Evolutionary conservation across 306 rosid genomes (phyloP), one percentile per base, ranked within the genome.

Genomic region (Quercus mongolica): DNA sequence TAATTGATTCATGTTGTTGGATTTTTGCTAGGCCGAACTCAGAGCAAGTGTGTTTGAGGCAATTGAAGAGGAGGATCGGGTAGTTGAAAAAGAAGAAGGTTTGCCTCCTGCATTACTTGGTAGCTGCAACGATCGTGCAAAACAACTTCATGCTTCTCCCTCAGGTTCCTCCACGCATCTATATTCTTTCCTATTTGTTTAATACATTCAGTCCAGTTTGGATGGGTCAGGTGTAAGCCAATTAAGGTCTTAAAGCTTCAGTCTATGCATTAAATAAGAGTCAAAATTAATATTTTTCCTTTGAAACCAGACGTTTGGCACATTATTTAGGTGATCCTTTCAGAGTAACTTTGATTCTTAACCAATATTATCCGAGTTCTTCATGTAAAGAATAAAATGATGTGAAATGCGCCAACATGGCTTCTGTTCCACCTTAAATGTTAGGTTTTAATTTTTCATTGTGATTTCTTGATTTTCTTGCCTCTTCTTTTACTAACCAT

Each of bases 41-140:
- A 90, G 99, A 78, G 98, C 99, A 21, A 95, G 97, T 82, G 99
- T 95, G 52, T 95, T 95, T 49, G 99, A 95, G 76, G 99, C 99
- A 51, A 95, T 95, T 73, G 99, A 95, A 90, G 99, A 95, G 81
- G 99, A 95, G 81, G 99, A 95, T 84, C 92, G 86, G 30, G 99
- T 88, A 26, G 68, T 95, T 14, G 99, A 90, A 88, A 91, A 92
- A 76, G 99, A 96, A 8, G 97, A 93, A 62, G 94, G 96, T 31
- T 82, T 96, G 75, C 94, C 99, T 62, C 97, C 98, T 74, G 99
- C 99, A 46, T 88, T 96, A 84, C 90, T 91, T 1, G 99, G 96
- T 59, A 96, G 99, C 90, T 96, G 99, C 87, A 96, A 96, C 54
- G 99, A 96, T 74, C 96, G 94, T 59, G 99, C 99, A 19, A 96